Conservation (phyloP, 345 rosid genomes). For the Pelargonium nanum region DNA sequence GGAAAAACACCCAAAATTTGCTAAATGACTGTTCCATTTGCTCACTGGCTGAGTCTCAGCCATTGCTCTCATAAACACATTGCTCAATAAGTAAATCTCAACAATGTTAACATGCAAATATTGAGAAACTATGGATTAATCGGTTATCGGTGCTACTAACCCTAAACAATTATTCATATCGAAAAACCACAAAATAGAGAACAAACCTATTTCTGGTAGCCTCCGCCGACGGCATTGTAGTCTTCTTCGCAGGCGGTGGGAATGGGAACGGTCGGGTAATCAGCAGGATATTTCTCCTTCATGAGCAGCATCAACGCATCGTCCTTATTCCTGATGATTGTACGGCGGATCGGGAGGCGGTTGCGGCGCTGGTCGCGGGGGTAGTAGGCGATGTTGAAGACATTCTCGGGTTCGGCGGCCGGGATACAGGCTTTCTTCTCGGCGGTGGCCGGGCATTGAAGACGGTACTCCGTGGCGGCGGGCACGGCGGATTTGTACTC, state of each 20-base stretch:
- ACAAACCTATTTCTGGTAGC: conserved; percentile 47
- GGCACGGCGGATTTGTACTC: conserved; percentile 59
- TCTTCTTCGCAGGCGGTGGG: conserved; percentile 63
- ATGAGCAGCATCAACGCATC: conserved; percentile 72
- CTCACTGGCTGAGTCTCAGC: too few species aligned
- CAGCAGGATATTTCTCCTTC: conserved; percentile 47
- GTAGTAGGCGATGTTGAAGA: conserved; percentile 75
- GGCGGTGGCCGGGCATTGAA: conserved; percentile 63
- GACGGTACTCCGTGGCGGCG: conserved; percentile 57
- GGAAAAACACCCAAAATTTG: too few species aligned
- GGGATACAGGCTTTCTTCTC: conserved; percentile 53
- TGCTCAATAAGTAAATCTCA: too few species aligned
- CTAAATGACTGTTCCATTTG: too few species aligned
- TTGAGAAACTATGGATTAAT: too few species aligned
- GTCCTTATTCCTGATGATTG: conserved; percentile 59
- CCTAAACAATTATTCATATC: neutral
- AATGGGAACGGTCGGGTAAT: conserved; percentile 74
- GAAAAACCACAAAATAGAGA: neutral
- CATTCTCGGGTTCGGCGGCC: conserved; percentile 68
- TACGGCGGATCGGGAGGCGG: conserved; percentile 66
- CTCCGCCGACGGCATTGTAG: conserved; percentile 43
- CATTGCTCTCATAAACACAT: too few species aligned
- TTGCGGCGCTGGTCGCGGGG: conserved; percentile 77
- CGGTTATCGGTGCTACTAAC: too few species aligned
- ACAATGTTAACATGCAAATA: too few species aligned